Conservation (phyloP, 140 eudicot species). For the Ambrosia hybrid region DNA sequence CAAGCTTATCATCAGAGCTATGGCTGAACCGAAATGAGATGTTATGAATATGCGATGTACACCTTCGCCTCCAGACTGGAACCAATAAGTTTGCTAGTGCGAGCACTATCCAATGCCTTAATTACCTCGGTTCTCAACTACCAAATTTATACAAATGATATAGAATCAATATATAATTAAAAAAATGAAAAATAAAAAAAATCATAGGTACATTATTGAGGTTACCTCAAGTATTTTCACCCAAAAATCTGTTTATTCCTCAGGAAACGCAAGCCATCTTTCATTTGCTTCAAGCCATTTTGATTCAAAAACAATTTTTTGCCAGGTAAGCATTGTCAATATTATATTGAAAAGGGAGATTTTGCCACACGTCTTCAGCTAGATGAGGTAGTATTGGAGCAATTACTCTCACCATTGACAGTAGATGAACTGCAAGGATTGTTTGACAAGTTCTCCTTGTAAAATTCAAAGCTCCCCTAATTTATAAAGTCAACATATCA, state of each 20-base stretch:
- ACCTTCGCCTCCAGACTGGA: constrained; percentile 96
- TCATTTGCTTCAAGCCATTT: constrained; percentile 78
- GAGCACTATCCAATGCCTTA: constrained; percentile 81
- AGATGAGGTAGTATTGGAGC: constrained; percentile 97
- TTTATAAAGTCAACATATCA: constrained; percentile 5
- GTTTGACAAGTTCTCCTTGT: constrained; percentile 96
- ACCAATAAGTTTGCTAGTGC: constrained; percentile 81
- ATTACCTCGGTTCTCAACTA: constrained; percentile 98
- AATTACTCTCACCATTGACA: constrained; percentile 67
- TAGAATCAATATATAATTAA: not conserved
- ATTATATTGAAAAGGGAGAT: constrained; percentile 75
- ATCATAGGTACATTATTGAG: not conserved
- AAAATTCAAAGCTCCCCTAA: constrained; percentile 76
- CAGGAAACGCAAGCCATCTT: constrained; percentile 69
- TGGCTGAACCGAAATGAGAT: too few relatives aligned
- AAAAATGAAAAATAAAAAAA: not conserved
- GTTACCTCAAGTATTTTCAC: constrained; percentile 84
- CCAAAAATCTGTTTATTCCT: constrained; percentile 73
- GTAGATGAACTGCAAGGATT: constrained; percentile 84
- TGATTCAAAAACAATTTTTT: constrained; percentile 80
- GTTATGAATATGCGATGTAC: too few relatives aligned
- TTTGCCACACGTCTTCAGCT: constrained; percentile 98
- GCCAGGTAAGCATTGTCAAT: constrained; percentile 45
- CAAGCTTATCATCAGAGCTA: constrained; percentile 51
- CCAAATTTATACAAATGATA: constrained; percentile 15